Conservation (phyloP, 1,284 basidiomycete species). For the Puccinia brachypodii region DNA sequence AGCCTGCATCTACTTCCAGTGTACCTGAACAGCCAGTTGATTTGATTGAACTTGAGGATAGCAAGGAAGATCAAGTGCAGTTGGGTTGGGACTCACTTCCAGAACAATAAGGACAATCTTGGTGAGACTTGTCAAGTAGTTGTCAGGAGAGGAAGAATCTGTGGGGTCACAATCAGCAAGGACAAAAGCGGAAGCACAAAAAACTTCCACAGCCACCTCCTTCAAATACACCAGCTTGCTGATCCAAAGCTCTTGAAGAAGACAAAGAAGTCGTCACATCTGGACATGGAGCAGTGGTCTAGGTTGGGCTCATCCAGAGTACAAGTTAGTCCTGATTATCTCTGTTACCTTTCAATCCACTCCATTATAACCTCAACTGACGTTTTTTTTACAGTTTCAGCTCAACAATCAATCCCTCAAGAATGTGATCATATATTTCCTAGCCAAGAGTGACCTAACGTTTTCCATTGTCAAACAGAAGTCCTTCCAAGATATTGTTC, state of each 20-base stretch:
- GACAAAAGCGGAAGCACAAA: neutral
- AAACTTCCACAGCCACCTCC: neutral
- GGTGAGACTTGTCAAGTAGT: neutral
- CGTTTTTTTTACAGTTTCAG: neutral
- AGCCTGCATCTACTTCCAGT: too few species aligned
- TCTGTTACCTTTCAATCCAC: neutral
- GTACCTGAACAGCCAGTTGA: too few species aligned
- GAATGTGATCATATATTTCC: neutral
- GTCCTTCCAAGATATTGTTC: neutral
- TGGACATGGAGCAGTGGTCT: neutral
- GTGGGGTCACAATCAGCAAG: neutral
- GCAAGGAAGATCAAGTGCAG: too few species aligned
- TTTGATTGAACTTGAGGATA: too few species aligned
- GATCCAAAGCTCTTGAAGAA: neutral
- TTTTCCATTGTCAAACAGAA: neutral
- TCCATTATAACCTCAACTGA: neutral
- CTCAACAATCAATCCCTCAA: neutral
- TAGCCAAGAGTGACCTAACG: neutral
- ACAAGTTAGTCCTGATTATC: neutral
- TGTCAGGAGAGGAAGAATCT: neutral
- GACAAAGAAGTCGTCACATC: neutral
- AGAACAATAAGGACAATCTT: neutral
- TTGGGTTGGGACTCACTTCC: slow-evolving; percentile 7
- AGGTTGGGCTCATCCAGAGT: neutral
- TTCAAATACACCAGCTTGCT: neutral